Evolutionary conservation across 805 yeast genomes (phyloP).

Genomic region (Candida stauntonica): DNA sequence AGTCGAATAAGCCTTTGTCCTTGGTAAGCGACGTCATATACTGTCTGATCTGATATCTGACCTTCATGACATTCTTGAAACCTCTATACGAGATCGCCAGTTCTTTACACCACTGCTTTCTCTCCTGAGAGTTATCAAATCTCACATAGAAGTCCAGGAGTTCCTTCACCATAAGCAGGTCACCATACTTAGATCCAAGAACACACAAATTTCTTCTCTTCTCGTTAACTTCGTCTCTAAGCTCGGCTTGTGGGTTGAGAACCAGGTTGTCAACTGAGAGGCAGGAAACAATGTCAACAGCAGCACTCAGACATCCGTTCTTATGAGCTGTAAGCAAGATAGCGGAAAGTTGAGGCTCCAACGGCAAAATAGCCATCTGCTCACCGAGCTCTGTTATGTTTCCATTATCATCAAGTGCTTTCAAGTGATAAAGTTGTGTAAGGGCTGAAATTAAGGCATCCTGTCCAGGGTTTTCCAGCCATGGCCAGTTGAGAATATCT

Average conservation of each 20-base stretch:
- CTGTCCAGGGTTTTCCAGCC: conserved; percentile 89
- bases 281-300: conserved; percentile 87
- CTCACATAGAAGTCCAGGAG: conserved; percentile 53
- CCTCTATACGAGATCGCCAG: conserved; percentile 74
- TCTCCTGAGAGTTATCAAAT: conserved; percentile 47
- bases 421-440: conserved; percentile 68
- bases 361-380: conserved; percentile 83
- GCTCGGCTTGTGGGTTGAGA: conserved; percentile 72
- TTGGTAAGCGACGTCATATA: conserved; percentile 54
- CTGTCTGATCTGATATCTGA: conserved; percentile 68
- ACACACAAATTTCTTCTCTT: conserved; percentile 65
- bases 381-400: conserved; percentile 74
- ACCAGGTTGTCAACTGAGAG: conserved; percentile 87
- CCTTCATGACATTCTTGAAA: conserved; percentile 68
- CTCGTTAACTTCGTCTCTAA: conserved; percentile 80
- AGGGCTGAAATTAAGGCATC: conserved; percentile 74
- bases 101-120: conserved; percentile 79
- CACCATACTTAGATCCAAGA: conserved; percentile 74
- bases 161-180: conserved; percentile 77
- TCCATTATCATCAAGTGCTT: conserved; percentile 76
- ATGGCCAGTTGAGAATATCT: conserved; percentile 81
- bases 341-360: conserved; percentile 88
- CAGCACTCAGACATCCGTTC: conserved; percentile 51
- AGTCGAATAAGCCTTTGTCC: conserved; percentile 29
- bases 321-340: conserved; percentile 69